Evolutionary conservation across 805 yeast genomes (phyloP).

Genomic region (Suhomyces kilbournensis): DNA sequence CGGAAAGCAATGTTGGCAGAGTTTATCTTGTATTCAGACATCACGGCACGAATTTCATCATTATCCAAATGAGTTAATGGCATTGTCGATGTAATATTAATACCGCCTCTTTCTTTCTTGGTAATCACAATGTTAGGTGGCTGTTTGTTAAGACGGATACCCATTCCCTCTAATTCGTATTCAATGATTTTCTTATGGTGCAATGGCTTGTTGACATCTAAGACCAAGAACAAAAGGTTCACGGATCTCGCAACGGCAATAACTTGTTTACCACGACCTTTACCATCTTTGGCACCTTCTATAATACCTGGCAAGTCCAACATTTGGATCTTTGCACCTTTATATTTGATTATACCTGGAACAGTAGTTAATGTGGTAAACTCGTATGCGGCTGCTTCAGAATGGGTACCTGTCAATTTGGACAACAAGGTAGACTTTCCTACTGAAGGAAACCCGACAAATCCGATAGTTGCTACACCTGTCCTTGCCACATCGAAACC

Average conservation of each 20-base stretch:
- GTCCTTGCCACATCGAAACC: conserved; percentile 99
- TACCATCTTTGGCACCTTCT: conserved; percentile 89
- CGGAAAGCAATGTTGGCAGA: conserved; percentile 95
- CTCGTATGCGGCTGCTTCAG: conserved; percentile 97
- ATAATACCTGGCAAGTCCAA: conserved; percentile 86
- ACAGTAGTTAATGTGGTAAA: conserved; percentile 97
- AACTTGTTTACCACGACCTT: conserved; percentile 93
- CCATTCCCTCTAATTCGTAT: conserved; percentile 94
- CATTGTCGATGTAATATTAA: conserved; percentile 88
- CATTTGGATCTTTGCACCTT: conserved; percentile 98
- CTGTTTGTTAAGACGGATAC: conserved; percentile 85
- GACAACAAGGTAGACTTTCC: conserved; percentile 84
- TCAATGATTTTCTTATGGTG: conserved; percentile 93
- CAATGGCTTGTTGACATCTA: conserved; percentile 94
- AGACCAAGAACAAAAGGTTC: conserved; percentile 84
- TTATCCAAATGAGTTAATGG: conserved; percentile 87
- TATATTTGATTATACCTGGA: conserved; percentile 92
- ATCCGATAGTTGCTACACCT: conserved; percentile 96
- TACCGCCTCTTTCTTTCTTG: conserved; percentile 94
- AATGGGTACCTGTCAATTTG: conserved; percentile 90
- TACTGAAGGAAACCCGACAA: conserved; percentile 97
- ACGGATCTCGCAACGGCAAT: conserved; percentile 99
- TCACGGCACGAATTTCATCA: conserved; percentile 93
- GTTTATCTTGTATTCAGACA: conserved; percentile 91
- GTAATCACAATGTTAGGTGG: conserved; percentile 92